Evolutionary conservation across 2,329 filamentous ascomycete species (phyloP).

Genomic region (Pseudocercospora pini-densiflorae): DNA sequence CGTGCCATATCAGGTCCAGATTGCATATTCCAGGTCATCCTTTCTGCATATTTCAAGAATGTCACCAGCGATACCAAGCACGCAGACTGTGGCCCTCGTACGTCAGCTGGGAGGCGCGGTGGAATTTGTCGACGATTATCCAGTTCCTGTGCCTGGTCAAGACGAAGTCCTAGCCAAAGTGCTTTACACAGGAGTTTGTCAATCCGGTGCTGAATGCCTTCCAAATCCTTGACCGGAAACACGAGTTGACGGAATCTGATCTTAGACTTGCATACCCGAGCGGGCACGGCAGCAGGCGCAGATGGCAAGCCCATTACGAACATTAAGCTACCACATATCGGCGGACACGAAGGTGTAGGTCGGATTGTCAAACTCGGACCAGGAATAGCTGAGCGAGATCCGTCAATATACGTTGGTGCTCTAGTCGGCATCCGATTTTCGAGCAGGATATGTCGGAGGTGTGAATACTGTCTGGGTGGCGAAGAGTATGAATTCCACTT

Average conservation of each 20-base stretch:
- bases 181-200: conserved; percentile 52
- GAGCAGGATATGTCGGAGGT: conserved; percentile 49
- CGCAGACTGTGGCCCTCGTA: conserved; percentile 50
- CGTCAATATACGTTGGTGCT: conserved; percentile 44
- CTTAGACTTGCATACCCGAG: conserved; percentile 36
- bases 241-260: background rate
- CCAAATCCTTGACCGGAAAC: background rate
- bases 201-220: conserved; percentile 35
- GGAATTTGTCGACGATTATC: conserved; percentile 48
- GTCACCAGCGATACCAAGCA: conserved; percentile 16
- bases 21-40: no score
- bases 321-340: conserved; percentile 53
- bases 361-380: conserved; percentile 48
- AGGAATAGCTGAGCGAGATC: conserved; percentile 37
- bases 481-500: conserved; percentile 31
- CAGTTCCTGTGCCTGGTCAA: conserved; percentile 44
- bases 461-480: conserved; percentile 49
- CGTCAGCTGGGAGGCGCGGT: conserved; percentile 46
- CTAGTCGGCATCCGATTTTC: conserved; percentile 52
- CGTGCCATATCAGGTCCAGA: no score
- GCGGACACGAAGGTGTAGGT: conserved; percentile 53
- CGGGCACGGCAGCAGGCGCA: conserved; percentile 39
- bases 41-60: no score
- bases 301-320: conserved; percentile 49
- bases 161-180: conserved; percentile 53